phyloP scores from a whole-genome alignment of 192 early-diverging fungal species.

The Coemansia erecta region DNA sequence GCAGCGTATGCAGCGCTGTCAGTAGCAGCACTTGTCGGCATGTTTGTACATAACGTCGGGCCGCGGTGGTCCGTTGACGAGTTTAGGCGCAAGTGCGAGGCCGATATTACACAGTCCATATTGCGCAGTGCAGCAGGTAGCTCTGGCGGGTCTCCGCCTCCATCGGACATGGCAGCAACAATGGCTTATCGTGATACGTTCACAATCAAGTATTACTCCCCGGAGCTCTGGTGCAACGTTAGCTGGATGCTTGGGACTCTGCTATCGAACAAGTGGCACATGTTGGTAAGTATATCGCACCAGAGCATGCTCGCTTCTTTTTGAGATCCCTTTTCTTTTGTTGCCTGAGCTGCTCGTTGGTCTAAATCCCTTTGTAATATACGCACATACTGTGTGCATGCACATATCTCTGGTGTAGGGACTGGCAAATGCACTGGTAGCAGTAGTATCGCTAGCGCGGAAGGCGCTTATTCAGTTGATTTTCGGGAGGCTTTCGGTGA shows the following conservation, averaged over 20 bases:
- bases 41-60: conserved; percentile 27
- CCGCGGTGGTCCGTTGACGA: conserved; percentile 41
- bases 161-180: conserved; percentile 7
- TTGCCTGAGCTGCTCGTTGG: too few species aligned
- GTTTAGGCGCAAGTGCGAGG: conserved; percentile 45
- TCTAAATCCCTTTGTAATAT: neutral
- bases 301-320: neutral
- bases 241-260: conserved; percentile 45
- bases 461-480: conserved; percentile 47
- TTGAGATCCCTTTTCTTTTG: too few species aligned
- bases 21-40: conserved; percentile 22
- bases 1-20: conserved; percentile 42
- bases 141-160: neutral
- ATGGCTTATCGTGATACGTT: conserved; percentile 43
- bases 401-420: conserved; percentile 24
- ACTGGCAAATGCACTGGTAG: conserved; percentile 50
- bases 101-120: conserved; percentile 25
- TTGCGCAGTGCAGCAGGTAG: neutral
- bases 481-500: conserved; percentile 41
- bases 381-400: neutral
- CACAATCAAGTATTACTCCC: conserved; percentile 44
- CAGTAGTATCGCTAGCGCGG: conserved; percentile 42
- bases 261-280: conserved; percentile 51
- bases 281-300: conserved; percentile 34
- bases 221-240: conserved; percentile 48